These are phyloP conservation scores for Cercospora sp. DNA, from an alignment of 2,329 filamentous ascomycete genomes.

Conservation along the genomic window DNA sequence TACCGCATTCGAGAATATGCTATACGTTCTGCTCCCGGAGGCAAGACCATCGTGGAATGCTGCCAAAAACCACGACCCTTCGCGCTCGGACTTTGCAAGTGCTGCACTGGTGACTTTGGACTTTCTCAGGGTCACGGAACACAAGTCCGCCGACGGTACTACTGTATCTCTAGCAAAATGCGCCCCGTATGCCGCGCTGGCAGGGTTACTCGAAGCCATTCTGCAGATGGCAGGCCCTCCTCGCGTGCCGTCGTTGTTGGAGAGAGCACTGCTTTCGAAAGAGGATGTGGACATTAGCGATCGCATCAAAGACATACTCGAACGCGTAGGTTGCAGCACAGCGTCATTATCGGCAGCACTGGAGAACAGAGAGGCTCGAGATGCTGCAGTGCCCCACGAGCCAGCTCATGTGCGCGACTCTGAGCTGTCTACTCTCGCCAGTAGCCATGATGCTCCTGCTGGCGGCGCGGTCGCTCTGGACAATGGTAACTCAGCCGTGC, in stretches of 20 bases:
- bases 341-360: neutral
- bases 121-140: conserved; percentile 11
- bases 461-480: neutral
- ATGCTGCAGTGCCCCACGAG: neutral
- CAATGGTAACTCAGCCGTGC: neutral
- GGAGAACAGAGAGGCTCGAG: neutral
- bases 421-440: neutral
- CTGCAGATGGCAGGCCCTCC: neutral
- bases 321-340: neutral
- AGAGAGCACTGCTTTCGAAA: neutral
- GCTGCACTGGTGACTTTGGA: conserved; percentile 29
- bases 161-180: neutral
- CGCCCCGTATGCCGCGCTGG: conserved; percentile 4
- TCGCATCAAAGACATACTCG: conserved; percentile 9
- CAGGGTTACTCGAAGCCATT: conserved; percentile 1
- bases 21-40: conserved; percentile 20
- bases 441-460: neutral
- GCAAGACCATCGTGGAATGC: neutral
- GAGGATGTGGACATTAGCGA: neutral
- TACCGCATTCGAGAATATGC: conserved; percentile 22
- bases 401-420: neutral
- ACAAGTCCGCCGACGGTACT: neutral
- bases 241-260: conserved; percentile 7
- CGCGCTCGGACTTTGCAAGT: conserved; percentile 25
- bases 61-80: conserved; percentile 6